Evolutionary conservation across 257 asterid species (phyloP).

Genomic region (Haberlea rhodopensis): DNA sequence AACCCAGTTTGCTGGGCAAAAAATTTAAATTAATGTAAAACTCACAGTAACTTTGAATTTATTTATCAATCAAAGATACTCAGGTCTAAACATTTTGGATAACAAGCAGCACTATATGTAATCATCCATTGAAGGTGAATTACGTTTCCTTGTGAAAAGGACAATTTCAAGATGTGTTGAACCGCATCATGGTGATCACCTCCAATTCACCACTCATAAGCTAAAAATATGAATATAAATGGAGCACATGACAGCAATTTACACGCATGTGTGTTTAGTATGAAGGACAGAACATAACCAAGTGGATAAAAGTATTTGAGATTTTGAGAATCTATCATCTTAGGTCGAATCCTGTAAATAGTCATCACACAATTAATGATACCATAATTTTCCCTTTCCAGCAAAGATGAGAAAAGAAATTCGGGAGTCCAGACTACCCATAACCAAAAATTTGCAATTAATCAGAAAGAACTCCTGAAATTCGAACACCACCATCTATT

Average conservation of each 20-base stretch:
- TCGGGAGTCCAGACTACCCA: background rate
- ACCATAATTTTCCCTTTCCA: background rate
- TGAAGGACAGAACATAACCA: background rate
- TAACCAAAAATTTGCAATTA: background rate
- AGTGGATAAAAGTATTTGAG: background rate
- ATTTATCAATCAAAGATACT: no score
- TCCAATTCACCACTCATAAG: no score
- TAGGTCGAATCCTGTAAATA: background rate
- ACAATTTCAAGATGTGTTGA: no score
- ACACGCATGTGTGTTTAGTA: background rate
- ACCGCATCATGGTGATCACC: no score
- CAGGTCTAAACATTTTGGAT: no score
- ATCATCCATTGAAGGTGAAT: background rate
- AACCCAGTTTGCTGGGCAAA: no score
- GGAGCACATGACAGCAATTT: no score
- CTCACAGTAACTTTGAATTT: no score
- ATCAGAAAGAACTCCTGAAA: background rate
- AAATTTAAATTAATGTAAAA: no score
- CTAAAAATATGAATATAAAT: no score
- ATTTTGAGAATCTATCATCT: background rate
- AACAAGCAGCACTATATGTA: background rate
- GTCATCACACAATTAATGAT: background rate
- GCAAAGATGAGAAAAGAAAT: background rate
- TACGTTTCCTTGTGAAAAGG: background rate
- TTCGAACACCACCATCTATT: background rate